Evolutionary conservation across 768 basidiomycete genomes (phyloP), one percentile per base, ranked within the genome.

Genomic region (Psilocybe sp.): DNA sequence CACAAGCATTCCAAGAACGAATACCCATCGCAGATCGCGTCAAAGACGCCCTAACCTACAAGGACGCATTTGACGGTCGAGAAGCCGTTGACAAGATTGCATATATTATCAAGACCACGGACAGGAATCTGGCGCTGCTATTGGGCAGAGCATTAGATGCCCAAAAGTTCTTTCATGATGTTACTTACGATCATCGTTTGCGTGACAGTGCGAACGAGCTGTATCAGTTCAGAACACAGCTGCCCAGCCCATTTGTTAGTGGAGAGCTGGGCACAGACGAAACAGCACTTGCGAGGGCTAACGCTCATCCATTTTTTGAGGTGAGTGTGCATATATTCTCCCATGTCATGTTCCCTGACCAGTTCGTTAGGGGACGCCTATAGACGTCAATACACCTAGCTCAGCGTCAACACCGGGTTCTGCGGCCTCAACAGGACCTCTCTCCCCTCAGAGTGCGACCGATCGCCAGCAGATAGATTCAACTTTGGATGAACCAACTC

Each of bases 91-190:
- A 95, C 68, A 92, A 93, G 71, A 92, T 99, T 56, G 88, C 93
- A 12, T 93, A 97, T 63, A 96, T 99, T 64, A 97, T 98, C 79
- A 95, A 95, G 71, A 98, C 97, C 3, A 92, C 94, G 5, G 97
- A 99, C 70, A 81, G 97, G 12, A 98, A 97, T 68, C 79, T 99
- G 20, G 97, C 97, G 10, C 72, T 98, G 40, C 76, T 99, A 2
- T 79, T 98, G n/a, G 97, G 97, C 5, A 81, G 97, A 37, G 94
- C 97, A 2, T 74, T 99, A 46, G 97, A 98, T 62, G 89, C 95
- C 8, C 97, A 98, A 67, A 98, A 98, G 71, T 98, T 93, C 71
- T 98, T 99, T 65, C 97, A 99, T 63, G 97, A 98, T 62, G 97
- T 99, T 57, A 98, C 97, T 8, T 99, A 98, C 63, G 96, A 98